phyloP scores from a whole-genome alignment of 2,329 filamentous ascomycete species.

The Remersonia thermophila region DNA sequence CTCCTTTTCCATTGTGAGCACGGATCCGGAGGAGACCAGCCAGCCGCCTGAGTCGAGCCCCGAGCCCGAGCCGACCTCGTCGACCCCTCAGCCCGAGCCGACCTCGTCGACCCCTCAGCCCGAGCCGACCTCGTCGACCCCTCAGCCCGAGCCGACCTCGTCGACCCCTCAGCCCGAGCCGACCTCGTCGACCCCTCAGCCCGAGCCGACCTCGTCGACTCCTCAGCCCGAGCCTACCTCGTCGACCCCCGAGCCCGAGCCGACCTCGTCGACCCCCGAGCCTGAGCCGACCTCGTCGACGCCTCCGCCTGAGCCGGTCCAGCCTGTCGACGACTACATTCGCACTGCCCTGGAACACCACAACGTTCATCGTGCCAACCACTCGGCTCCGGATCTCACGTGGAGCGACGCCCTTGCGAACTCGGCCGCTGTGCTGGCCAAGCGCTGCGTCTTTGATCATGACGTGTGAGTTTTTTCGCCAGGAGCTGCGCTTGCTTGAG shows the following conservation, averaged over 20 bases:
- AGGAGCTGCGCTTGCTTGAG: too few species aligned
- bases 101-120: slow-evolving; percentile 4
- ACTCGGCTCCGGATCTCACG: slow-evolving; percentile 51
- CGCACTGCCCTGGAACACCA: slow-evolving; percentile 53
- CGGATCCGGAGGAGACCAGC: too few species aligned
- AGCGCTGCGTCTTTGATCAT: slow-evolving; percentile 61
- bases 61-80: slow-evolving; percentile 4
- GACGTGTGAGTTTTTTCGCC: slow-evolving; percentile 50
- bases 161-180: slow-evolving; percentile 1
- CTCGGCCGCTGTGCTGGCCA: slow-evolving; percentile 52
- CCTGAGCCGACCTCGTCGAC: slow-evolving; percentile 4
- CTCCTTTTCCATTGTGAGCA: too few species aligned
- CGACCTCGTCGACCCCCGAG: slow-evolving; percentile 4
- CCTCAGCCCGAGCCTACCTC: slow-evolving; percentile 4
- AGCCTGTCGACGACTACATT: slow-evolving; percentile 20
- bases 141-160: slow-evolving; percentile 13
- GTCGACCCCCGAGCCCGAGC: slow-evolving; percentile 1
- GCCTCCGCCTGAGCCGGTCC: slow-evolving; percentile 15
- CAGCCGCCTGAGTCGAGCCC: background rate
- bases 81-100: slow-evolving; percentile 1
- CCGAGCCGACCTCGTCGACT: slow-evolving; percentile 3
- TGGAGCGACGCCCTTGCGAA: slow-evolving; percentile 55
- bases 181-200: slow-evolving; percentile 4
- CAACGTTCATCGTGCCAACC: slow-evolving; percentile 77
- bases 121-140: slow-evolving; percentile 3